These are phyloP conservation scores for Penicillium cosmopolitanum DNA, from an alignment of 495 filamentous ascomycete genomes.

Conservation along the genomic window DNA sequence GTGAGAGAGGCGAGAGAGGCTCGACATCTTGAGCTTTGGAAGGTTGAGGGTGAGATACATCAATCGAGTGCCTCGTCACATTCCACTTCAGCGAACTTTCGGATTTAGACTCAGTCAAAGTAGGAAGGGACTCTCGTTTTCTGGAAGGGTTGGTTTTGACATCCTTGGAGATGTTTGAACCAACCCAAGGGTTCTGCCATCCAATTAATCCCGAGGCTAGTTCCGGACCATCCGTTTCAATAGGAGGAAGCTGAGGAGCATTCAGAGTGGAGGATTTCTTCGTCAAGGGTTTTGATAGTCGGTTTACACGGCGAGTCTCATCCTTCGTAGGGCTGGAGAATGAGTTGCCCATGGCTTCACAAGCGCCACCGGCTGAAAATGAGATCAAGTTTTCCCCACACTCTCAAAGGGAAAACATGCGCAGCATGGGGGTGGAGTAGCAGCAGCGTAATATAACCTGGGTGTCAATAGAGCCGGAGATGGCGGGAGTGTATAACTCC, in stretches of 20 bases:
- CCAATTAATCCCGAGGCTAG: slow-evolving; percentile 28
- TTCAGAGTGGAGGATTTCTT: slow-evolving; percentile 22
- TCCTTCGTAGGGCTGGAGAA: slow-evolving; percentile 41
- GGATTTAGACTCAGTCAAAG: slow-evolving; percentile 17
- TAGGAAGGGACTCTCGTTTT: slow-evolving; percentile 22
- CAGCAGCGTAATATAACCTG: slow-evolving; percentile 23
- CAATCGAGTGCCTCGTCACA: slow-evolving; percentile 1
- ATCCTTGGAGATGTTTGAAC: slow-evolving; percentile 19
- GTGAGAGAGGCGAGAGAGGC: slow-evolving; percentile 3
- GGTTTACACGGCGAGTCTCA: slow-evolving; percentile 42
- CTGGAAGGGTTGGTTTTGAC: slow-evolving; percentile 16
- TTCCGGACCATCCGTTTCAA: slow-evolving; percentile 14
- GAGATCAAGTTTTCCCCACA: slow-evolving; percentile 16
- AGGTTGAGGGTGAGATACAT: not conserved
- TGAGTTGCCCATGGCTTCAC: slow-evolving; percentile 42
- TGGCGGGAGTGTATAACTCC: slow-evolving; percentile 1
- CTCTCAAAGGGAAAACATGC: slow-evolving; percentile 16
- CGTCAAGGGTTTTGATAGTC: slow-evolving; percentile 49
- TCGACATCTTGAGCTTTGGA: not conserved
- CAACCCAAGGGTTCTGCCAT: slow-evolving; percentile 38
- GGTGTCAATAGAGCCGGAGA: not conserved
- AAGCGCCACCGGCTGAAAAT: slow-evolving; percentile 8
- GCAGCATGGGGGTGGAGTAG: slow-evolving; percentile 17
- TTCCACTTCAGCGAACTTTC: not conserved
- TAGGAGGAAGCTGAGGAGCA: slow-evolving; percentile 8